Evolutionary conservation across 129 eudicot species (phyloP).

Genomic region (Arctium lappa): DNA sequence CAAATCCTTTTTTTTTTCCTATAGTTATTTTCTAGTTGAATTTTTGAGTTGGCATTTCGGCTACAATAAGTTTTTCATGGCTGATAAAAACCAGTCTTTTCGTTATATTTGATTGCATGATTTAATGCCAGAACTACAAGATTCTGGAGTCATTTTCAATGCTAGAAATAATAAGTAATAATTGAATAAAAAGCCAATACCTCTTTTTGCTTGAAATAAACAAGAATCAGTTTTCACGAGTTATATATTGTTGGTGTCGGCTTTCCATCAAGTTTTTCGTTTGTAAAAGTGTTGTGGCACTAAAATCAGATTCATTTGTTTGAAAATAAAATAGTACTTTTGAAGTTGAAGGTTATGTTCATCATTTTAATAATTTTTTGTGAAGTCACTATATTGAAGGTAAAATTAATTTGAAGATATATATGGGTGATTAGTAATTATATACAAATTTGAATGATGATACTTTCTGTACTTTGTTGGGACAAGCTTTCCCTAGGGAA

Average conservation of each 20-base stretch:
- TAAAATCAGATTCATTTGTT: not conserved
- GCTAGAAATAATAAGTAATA: not conserved
- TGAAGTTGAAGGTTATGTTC: not conserved
- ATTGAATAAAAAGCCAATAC: not conserved
- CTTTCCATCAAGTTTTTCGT: not conserved
- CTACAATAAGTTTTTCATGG: not conserved
- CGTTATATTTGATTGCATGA: not conserved
- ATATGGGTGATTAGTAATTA: not conserved
- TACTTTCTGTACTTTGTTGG: not conserved
- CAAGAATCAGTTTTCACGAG: not conserved
- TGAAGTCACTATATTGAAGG: not conserved
- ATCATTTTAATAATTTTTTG: not conserved
- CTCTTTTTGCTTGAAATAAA: not conserved
- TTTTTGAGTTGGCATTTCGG: not conserved
- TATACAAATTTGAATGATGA: constrained; percentile 5
- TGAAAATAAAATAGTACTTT: not conserved
- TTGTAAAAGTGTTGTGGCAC: not conserved
- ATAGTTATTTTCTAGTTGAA: not conserved
- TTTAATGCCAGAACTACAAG: not conserved
- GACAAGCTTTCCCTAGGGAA: not conserved
- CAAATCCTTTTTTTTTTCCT: not conserved
- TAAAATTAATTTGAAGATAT: not conserved
- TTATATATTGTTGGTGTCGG: not conserved
- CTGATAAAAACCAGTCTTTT: not conserved
- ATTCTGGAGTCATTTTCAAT: not conserved